Percentiles rank a stretch among this genome's conserved stretches.
Conservation (phyloP, 2,329 filamentous ascomycete genomes). For the Phaeosphaeriaceae sp. region DNA sequence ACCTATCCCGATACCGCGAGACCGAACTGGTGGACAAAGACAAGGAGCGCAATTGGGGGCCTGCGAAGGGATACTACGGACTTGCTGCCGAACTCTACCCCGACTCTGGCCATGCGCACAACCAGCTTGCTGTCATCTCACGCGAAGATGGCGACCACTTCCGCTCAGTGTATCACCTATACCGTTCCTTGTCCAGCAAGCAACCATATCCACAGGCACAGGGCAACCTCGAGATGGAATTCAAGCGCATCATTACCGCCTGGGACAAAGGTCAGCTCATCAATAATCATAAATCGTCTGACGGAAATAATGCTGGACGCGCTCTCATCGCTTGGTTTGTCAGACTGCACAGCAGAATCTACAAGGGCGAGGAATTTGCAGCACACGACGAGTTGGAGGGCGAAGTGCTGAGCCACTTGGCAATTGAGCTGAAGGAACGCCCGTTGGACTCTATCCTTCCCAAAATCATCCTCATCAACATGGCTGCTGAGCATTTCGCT, state of each 20-base stretch:
- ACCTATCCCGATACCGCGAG: slow-evolving; percentile 86
- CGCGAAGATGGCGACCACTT: slow-evolving; percentile 81
- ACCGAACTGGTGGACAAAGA: slow-evolving; percentile 71
- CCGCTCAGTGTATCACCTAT: slow-evolving; percentile 87
- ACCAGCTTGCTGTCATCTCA: slow-evolving; percentile 89
- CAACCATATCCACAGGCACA: slow-evolving; percentile 78
- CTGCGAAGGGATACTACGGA: slow-evolving; percentile 83
- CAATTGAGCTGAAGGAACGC: slow-evolving; percentile 74
- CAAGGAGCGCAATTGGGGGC: slow-evolving; percentile 78
- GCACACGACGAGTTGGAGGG: slow-evolving; percentile 83
- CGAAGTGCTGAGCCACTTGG: slow-evolving; percentile 81
- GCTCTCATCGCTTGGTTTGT: slow-evolving; percentile 83
- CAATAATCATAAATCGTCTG: slow-evolving; percentile 46
- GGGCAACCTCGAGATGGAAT: slow-evolving; percentile 80
- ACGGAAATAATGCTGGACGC: slow-evolving; percentile 64
- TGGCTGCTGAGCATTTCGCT: slow-evolving; percentile 81
- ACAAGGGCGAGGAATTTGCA: slow-evolving; percentile 76
- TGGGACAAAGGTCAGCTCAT: slow-evolving; percentile 65
- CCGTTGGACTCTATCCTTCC: slow-evolving; percentile 71
- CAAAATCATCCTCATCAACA: slow-evolving; percentile 85
- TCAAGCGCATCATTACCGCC: slow-evolving; percentile 69
- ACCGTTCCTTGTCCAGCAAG: slow-evolving; percentile 78
- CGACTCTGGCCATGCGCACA: slow-evolving; percentile 80
- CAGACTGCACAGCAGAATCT: slow-evolving; percentile 84
- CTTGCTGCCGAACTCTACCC: slow-evolving; percentile 82